These are phyloP conservation scores for Chaetomiaceae sp. DNA, from an alignment of 2,329 filamentous ascomycete genomes.

Conservation along the genomic window DNA sequence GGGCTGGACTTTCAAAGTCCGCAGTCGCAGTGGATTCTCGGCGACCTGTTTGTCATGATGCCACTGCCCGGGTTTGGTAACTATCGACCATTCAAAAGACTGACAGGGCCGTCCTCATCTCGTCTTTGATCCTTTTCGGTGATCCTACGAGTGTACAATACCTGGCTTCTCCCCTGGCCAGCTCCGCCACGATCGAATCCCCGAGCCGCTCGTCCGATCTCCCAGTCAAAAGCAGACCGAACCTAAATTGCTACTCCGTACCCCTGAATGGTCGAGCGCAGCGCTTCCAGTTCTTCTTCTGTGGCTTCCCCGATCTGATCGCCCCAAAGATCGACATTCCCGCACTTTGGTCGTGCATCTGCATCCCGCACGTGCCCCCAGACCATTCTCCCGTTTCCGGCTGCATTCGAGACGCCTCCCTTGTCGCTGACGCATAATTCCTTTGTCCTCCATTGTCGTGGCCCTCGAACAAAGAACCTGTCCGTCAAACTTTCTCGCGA, in stretches of 20 bases:
- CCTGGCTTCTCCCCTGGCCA: not conserved
- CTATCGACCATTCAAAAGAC: too few relatives aligned
- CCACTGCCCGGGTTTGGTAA: too few relatives aligned
- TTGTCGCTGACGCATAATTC: slow-evolving; percentile 1
- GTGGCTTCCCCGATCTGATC: not conserved
- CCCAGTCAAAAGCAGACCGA: too few relatives aligned
- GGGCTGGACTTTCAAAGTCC: too few relatives aligned
- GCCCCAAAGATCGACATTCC: slow-evolving; percentile 8
- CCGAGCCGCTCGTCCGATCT: too few relatives aligned
- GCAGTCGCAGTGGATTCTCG: too few relatives aligned
- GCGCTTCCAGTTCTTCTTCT: not conserved
- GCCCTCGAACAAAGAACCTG: not conserved
- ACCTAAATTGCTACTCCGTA: too few relatives aligned
- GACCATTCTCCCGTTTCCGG: not conserved
- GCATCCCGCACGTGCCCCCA: slow-evolving; percentile 8
- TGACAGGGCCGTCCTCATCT: not conserved
- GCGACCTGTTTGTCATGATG: not conserved
- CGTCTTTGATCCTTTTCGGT: not conserved
- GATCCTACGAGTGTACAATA: too few relatives aligned
- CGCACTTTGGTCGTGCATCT: slow-evolving; percentile 13
- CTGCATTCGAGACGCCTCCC: not conserved
- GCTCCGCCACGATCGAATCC: not conserved
- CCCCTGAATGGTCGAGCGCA: not conserved
- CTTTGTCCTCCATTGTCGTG: not conserved
- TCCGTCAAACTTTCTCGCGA: not conserved